A percentile compares a stretch with the other conserved stretches of the same genome.
Evolutionary conservation across 139 green algal genomes (phyloP).

Genomic region (Tetradesmus obliquus): DNA sequence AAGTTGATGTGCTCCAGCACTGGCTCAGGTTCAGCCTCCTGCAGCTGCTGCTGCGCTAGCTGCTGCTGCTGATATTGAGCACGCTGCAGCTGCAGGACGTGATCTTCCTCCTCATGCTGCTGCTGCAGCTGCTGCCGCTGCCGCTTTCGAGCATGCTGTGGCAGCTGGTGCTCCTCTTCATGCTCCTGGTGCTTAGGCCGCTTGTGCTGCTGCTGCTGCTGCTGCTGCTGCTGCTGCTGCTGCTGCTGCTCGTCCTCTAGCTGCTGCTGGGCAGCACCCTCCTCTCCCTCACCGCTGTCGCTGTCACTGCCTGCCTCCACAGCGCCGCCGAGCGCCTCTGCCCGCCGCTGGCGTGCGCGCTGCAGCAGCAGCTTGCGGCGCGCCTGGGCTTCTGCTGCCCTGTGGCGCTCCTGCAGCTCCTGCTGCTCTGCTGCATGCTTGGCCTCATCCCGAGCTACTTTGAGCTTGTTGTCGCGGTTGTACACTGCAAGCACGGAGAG

Average conservation of each 20-base stretch:
- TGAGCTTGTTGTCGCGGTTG: conserved; percentile 82
- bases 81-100: conserved; percentile 17
- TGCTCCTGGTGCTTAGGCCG: background rate
- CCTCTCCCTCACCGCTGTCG: background rate
- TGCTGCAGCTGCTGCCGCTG: background rate
- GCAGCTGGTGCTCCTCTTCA: conserved; percentile 6
- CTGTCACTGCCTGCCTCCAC: background rate
- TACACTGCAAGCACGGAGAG: conserved; percentile 78
- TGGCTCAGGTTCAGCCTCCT: conserved; percentile 8
- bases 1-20: conserved; percentile 75
- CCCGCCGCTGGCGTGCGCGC: conserved; percentile 50
- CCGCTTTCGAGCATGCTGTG: background rate
- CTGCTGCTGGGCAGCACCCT: background rate
- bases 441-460: conserved; percentile 67
- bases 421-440: conserved; percentile 43
- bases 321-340: background rate
- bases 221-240: background rate
- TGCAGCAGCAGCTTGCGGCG: conserved; percentile 64
- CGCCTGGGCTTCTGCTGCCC: conserved; percentile 70
- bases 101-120: background rate
- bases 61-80: background rate
- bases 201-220: background rate
- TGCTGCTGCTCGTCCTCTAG: background rate
- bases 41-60: conserved; percentile 17
- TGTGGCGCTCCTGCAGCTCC: conserved; percentile 51